These are phyloP conservation scores for Centrapalus pauciflorus DNA, from an alignment of 129 eudicot species.

Conservation along the genomic window DNA sequence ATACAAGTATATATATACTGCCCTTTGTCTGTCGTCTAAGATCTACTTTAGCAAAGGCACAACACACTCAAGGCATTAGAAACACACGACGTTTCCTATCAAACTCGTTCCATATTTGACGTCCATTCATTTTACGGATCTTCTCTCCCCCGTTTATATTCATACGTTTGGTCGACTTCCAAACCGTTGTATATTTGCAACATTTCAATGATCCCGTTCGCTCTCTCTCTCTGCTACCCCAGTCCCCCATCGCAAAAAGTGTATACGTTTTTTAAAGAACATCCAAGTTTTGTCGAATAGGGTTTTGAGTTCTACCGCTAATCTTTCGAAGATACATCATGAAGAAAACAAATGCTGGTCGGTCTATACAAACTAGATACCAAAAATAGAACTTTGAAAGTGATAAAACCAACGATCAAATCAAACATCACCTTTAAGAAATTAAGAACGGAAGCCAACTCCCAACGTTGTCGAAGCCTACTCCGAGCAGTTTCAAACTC, in stretches of 20 bases:
- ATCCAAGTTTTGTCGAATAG: neutral
- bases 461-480: conserved; percentile 79
- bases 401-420: neutral
- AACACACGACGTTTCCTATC: neutral
- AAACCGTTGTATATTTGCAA: neutral
- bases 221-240: neutral
- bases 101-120: neutral
- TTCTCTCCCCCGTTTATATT: neutral
- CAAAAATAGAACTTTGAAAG: neutral
- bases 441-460: conserved; percentile 89
- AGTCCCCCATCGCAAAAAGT: neutral
- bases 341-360: neutral
- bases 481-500: conserved; percentile 31
- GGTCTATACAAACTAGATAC: neutral
- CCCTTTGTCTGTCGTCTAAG: neutral
- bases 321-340: neutral
- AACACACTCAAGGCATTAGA: conserved; percentile 1
- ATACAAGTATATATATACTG: neutral
- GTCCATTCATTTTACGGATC: neutral
- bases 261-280: conserved; percentile 16
- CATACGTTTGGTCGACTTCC: neutral
- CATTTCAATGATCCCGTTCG: neutral
- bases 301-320: neutral
- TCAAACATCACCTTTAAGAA: conserved; percentile 44
- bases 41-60: neutral